phyloP scores from a whole-genome alignment of 1,284 basidiomycete species.

The Malassezia vespertilionis region DNA sequence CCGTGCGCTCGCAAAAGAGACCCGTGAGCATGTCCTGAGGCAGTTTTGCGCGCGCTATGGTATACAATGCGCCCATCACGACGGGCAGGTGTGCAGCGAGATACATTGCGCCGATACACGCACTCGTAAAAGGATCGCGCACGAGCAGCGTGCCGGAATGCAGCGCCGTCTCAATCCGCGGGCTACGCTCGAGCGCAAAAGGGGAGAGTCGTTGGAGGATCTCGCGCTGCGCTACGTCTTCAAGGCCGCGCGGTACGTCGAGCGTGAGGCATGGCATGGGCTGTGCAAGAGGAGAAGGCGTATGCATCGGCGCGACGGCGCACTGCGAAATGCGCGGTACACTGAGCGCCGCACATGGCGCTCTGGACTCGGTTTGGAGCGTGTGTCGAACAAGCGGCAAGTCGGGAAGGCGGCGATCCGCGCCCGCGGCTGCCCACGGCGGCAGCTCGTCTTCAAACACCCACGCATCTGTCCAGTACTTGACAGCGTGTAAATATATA shows the following conservation, averaged over 20 bases:
- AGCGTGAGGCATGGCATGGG: constrained; percentile 3
- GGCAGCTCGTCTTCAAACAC: constrained; percentile 42
- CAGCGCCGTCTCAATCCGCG: constrained; percentile 25
- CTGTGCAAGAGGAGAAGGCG: background rate
- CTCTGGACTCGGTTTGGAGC: too few species aligned
- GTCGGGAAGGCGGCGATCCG: background rate
- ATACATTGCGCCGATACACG: constrained; percentile 4
- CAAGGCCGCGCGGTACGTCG: constrained; percentile 27
- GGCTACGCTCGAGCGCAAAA: background rate
- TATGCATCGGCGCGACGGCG: constrained; percentile 6
- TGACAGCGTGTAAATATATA: constrained; percentile 47
- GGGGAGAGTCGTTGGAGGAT: constrained; percentile 19
- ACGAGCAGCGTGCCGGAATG: constrained; percentile 26
- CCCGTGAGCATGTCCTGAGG: constrained; percentile 4
- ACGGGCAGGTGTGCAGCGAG: constrained; percentile 1
- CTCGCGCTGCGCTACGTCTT: constrained; percentile 37
- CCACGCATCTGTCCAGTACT: constrained; percentile 46
- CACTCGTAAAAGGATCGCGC: constrained; percentile 3
- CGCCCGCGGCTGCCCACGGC: constrained; percentile 33
- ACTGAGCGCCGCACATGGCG: too few species aligned
- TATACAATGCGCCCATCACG: constrained; percentile 5
- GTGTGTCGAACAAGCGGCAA: constrained; percentile 8
- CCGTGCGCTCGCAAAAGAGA: constrained; percentile 2
- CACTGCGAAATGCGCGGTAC: too few species aligned
- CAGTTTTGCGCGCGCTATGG: background rate